These are phyloP conservation scores for Telopea speciosissima DNA, from an alignment of 177 flowering plant genomes.

Conservation along the genomic window DNA sequence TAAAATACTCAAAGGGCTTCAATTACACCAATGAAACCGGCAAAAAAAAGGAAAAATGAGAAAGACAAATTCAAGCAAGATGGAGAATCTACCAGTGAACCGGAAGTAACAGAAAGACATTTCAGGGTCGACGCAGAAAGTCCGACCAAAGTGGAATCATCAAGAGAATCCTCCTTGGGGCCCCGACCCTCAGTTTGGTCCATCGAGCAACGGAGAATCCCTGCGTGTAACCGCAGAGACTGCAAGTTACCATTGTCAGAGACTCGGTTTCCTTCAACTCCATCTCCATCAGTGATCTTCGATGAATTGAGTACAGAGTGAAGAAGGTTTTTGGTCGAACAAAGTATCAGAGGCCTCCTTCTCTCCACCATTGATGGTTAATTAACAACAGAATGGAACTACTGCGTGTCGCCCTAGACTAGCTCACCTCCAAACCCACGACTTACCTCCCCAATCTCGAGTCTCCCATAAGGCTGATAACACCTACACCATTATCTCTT, in stretches of 20 bases:
- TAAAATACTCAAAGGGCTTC: neutral
- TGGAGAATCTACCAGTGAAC: slow-evolving; percentile 55
- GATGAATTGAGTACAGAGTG: slow-evolving; percentile 36
- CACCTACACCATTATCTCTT: no score
- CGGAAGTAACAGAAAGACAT: slow-evolving; percentile 55
- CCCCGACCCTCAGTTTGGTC: slow-evolving; percentile 11
- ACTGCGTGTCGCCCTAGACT: no score
- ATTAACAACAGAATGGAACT: no score
- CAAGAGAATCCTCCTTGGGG: slow-evolving; percentile 25
- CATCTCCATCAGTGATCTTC: slow-evolving; percentile 3
- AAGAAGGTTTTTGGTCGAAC: slow-evolving; percentile 51
- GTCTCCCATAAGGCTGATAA: no score
- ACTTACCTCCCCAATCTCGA: no score
- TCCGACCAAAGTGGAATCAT: slow-evolving; percentile 60
- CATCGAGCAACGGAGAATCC: slow-evolving; percentile 47
- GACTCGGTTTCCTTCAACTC: neutral
- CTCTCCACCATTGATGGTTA: slow-evolving; percentile 48
- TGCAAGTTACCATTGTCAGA: slow-evolving; percentile 3
- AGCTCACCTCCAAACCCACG: no score
- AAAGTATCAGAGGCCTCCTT: slow-evolving; percentile 67
- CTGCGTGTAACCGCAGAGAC: slow-evolving; percentile 40
- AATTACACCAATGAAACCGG: no score
- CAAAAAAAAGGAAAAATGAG: neutral
- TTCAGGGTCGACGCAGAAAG: slow-evolving; percentile 56
- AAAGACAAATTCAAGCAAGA: neutral